Percentiles rank a stretch among this genome's conserved stretches.
Evolutionary conservation across 2,329 filamentous ascomycete species (phyloP).

Genomic region (Penicillium carneum): DNA sequence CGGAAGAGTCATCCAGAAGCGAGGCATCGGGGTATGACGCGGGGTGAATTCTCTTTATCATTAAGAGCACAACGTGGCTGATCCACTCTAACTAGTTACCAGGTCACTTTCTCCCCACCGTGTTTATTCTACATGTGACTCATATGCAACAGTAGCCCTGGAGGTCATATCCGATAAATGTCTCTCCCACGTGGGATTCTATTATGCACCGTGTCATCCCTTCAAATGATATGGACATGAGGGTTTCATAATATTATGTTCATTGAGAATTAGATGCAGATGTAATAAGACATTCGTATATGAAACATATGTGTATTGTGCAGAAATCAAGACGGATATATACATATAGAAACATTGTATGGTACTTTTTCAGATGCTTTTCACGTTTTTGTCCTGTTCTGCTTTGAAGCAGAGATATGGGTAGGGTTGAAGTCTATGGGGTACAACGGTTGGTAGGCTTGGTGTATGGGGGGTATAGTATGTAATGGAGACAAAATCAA

Average conservation of each 20-base stretch:
- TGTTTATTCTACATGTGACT: too few species aligned
- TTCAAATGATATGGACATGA: not conserved
- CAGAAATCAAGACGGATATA: not conserved
- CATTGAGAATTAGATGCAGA: not conserved
- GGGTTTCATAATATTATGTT: not conserved
- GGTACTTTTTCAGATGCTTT: not conserved
- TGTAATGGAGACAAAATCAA: not conserved
- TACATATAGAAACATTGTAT: constrained; percentile 3
- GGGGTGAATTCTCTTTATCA: too few species aligned
- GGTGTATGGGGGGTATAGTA: constrained; percentile 17
- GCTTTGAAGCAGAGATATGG: not conserved
- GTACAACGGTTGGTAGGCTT: constrained; percentile 5
- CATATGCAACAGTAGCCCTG: too few species aligned
- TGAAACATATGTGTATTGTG: constrained; percentile 3
- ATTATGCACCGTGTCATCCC: constrained; percentile 12
- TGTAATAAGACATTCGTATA: not conserved
- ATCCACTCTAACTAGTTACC: too few species aligned
- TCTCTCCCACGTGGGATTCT: constrained; percentile 5
- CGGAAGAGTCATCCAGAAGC: too few species aligned
- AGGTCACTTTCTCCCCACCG: too few species aligned
- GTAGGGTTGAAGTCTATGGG: constrained; percentile 9
- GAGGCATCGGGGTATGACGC: too few species aligned
- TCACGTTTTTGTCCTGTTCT: not conserved
- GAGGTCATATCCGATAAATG: not conserved
- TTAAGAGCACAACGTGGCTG: too few species aligned